phyloP scores from a whole-genome alignment of 257 asterid species.

The Jaltomata sinuosa region DNA sequence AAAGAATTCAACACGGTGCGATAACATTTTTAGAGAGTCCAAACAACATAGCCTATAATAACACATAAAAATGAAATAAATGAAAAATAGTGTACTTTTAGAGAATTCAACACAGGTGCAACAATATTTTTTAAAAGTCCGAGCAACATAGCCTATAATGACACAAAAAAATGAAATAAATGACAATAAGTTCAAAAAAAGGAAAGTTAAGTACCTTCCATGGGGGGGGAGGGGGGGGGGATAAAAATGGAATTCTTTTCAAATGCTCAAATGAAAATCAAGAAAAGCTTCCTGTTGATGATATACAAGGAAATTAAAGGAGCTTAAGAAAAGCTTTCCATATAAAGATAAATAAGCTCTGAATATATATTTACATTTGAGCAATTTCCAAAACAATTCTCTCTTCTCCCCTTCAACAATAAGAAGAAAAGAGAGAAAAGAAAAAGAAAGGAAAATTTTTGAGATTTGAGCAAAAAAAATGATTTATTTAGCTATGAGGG shows the following conservation, averaged over 20 bases:
- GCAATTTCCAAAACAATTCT: neutral
- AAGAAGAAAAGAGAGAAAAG: neutral
- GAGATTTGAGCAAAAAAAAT: neutral
- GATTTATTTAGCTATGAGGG: constrained; percentile 32
- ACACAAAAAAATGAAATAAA: neutral
- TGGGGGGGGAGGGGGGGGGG: too few species aligned
- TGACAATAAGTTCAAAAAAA: neutral
- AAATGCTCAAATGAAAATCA: neutral
- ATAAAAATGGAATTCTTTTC: neutral
- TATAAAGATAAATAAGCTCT: neutral
- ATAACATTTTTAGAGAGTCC: too few species aligned
- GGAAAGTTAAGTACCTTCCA: neutral
- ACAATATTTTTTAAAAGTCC: too few species aligned
- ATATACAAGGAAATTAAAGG: neutral
- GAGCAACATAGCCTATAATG: too few species aligned
- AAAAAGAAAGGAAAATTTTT: neutral
- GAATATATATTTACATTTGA: neutral
- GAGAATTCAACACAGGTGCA: too few species aligned
- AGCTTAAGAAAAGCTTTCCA: neutral
- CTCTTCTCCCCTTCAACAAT: neutral
- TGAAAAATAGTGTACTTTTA: too few species aligned
- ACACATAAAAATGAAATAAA: too few species aligned
- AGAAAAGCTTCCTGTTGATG: neutral
- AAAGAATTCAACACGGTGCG: too few species aligned
- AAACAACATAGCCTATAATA: too few species aligned